Conservation (phyloP, 352 stramenopile species). For the Phytophthora fragariae region DNA sequence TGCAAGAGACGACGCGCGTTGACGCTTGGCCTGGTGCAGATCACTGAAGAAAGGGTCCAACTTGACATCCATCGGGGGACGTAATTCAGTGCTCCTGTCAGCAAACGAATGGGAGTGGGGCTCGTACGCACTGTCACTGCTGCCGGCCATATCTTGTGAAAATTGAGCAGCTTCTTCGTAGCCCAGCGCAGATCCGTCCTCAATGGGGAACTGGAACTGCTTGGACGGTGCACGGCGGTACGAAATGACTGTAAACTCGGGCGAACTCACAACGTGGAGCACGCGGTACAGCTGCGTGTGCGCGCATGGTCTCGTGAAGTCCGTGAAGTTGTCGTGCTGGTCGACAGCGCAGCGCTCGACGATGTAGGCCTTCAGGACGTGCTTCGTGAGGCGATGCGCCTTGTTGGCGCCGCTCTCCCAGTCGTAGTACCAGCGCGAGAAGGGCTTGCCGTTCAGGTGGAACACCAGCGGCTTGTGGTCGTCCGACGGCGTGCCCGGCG, state of each 20-base stretch:
- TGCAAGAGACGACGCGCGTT: not conserved
- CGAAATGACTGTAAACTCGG: slow-evolving; percentile 67
- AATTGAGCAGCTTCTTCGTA: not conserved
- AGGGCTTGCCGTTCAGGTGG: slow-evolving; percentile 53
- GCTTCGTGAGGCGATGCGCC: slow-evolving; percentile 61
- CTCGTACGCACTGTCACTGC: not conserved
- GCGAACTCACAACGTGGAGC: slow-evolving; percentile 47
- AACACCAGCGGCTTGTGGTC: slow-evolving; percentile 43
- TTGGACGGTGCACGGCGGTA: slow-evolving; percentile 49
- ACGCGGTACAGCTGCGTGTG: slow-evolving; percentile 43
- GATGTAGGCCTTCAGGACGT: slow-evolving; percentile 62
- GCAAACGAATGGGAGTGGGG: not conserved
- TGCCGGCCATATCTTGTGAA: not conserved
- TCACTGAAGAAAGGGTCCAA: not conserved
- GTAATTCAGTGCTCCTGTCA: not conserved
- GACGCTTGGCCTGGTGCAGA: not conserved
- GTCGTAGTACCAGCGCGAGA: slow-evolving; percentile 63
- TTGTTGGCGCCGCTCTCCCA: slow-evolving; percentile 71
- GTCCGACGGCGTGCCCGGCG: slow-evolving; percentile 10
- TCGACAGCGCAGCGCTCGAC: slow-evolving; percentile 44
- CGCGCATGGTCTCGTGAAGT: not conserved
- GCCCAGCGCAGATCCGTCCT: not conserved
- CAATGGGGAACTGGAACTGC: not conserved
- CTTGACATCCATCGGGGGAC: not conserved
- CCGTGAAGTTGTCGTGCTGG: slow-evolving; percentile 24